Evolutionary conservation across 2,329 filamentous ascomycete species (phyloP), one percentile per base, ranked within the genome.

Genomic region (Colletotrichum gloeosporioides): DNA sequence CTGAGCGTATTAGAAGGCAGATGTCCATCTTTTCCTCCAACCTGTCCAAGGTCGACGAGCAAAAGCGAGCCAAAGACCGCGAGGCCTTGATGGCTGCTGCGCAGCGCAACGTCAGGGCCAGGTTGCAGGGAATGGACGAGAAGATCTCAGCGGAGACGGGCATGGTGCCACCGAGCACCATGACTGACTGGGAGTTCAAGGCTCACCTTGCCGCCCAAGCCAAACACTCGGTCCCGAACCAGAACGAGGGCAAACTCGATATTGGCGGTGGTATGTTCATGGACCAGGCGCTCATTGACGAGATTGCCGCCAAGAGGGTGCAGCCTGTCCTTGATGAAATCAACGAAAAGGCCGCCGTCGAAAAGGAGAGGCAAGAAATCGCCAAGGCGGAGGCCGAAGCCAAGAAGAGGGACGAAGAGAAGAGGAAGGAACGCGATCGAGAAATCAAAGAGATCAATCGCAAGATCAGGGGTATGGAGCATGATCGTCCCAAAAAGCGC

Each of bases 301-400:
- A 92, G 8, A 94, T 98, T 79, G 96, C 96, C 4, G 90, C 92
- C 15, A 92, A 90, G 62, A 92, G 93, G 79, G 90, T 98, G 18
- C 95, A 96, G 82, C 96, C 96, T 6, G 92, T 97, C 0, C 84
- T 98, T 8, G 93, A 98, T 79, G 95, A 98, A 78, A 97, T 98
- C 77, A 93, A 93, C 69, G 93, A 95, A 68, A 95, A 93, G 81
- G 95, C 95, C 0, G 94, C 96, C 81, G 89, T 89, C 77, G 93
- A 95, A 82, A 89, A 91, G 53, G 94, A 93, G 65, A 90, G 93
- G 75, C 90, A 94, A 76, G 88, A 92, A 63, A 91, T 93, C 78
- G 84, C 91, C 13, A 89, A 90, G 57, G 82, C 92, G 22, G 93
- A 95, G 76, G 88, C 92, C 77, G 92, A 95, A 74, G 88, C 92